phyloP scores from a whole-genome alignment of 352 stramenopile genomes.

The Pythium brachiatum region DNA sequence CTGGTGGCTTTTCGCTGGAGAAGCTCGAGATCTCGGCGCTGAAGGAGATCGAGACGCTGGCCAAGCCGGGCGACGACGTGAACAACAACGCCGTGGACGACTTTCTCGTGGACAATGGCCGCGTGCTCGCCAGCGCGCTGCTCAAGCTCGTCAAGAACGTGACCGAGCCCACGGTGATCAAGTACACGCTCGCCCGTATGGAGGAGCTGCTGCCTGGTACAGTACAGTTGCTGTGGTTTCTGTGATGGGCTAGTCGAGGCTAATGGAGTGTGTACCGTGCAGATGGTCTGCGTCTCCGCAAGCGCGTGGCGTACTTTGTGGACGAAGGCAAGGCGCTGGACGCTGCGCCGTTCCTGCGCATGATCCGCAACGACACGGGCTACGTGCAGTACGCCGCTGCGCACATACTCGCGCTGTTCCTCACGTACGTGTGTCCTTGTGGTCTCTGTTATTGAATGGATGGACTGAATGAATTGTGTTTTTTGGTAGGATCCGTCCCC shows the following conservation, averaged over 20 bases:
- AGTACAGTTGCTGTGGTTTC: too few relatives aligned
- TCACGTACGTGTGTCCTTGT: conserved; percentile 44
- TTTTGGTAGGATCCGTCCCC: conserved; percentile 56
- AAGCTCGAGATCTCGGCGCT: conserved; percentile 84
- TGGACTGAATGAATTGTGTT: neutral
- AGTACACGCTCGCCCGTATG: conserved; percentile 85
- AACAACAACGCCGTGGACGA: conserved; percentile 70
- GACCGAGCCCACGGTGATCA: conserved; percentile 83
- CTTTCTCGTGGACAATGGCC: conserved; percentile 68
- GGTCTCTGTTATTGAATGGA: too few relatives aligned
- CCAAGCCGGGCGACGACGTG: conserved; percentile 63
- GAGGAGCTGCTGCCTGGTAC: conserved; percentile 84
- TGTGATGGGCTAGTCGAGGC: neutral
- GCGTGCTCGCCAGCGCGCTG: conserved; percentile 55
- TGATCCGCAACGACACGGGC: conserved; percentile 82
- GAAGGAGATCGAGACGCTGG: conserved; percentile 78
- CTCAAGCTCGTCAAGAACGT: conserved; percentile 89
- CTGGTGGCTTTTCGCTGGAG: conserved; percentile 78
- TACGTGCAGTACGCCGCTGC: conserved; percentile 84
- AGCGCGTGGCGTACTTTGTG: conserved; percentile 77
- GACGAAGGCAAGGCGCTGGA: conserved; percentile 72
- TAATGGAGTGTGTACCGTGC: conserved; percentile 3
- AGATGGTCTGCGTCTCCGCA: conserved; percentile 79
- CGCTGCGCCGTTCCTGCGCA: conserved; percentile 73
- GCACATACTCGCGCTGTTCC: conserved; percentile 78